These are phyloP conservation scores for Passiflora organensis DNA, from an alignment of 345 rosid genomes.

Conservation along the genomic window DNA sequence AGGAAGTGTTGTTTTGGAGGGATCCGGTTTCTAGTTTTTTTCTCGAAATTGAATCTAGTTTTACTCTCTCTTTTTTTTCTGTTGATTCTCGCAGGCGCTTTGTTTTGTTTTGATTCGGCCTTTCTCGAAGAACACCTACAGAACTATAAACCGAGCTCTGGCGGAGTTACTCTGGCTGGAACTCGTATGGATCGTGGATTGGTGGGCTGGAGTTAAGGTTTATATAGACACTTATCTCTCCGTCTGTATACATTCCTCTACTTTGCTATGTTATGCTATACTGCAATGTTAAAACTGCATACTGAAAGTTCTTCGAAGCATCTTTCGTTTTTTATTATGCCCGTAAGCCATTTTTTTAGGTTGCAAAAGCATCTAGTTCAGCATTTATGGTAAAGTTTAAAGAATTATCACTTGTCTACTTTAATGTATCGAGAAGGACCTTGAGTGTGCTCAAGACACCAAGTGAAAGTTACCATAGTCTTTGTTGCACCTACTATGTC, in stretches of 20 bases:
- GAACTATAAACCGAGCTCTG: constrained; percentile 20
- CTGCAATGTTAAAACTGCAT: too few species aligned
- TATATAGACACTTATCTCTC: too few species aligned
- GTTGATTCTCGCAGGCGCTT: constrained; percentile 15
- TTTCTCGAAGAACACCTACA: constrained; percentile 24
- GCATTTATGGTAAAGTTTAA: too few species aligned
- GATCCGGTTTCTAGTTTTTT: constrained; percentile 1
- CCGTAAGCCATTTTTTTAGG: too few species aligned
- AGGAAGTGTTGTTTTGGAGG: not conserved
- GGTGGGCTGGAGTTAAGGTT: constrained; percentile 35
- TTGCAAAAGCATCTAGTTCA: too few species aligned
- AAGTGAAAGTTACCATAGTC: too few species aligned
- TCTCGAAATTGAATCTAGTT: not conserved
- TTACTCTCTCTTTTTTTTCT: not conserved
- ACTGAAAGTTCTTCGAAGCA: too few species aligned
- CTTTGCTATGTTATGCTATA: not conserved
- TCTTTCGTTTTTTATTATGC: too few species aligned
- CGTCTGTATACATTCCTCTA: not conserved
- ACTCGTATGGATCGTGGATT: constrained; percentile 32
- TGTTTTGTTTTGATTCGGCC: constrained; percentile 27
- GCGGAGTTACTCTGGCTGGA: constrained; percentile 30
- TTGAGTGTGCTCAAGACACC: too few species aligned
- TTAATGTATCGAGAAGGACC: too few species aligned
- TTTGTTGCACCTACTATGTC: too few species aligned
- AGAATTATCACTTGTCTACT: too few species aligned